Base-by-base conservation (phyloP, 805 yeast genomes). In the Saccharomycopsis synnaedendra region DNA sequence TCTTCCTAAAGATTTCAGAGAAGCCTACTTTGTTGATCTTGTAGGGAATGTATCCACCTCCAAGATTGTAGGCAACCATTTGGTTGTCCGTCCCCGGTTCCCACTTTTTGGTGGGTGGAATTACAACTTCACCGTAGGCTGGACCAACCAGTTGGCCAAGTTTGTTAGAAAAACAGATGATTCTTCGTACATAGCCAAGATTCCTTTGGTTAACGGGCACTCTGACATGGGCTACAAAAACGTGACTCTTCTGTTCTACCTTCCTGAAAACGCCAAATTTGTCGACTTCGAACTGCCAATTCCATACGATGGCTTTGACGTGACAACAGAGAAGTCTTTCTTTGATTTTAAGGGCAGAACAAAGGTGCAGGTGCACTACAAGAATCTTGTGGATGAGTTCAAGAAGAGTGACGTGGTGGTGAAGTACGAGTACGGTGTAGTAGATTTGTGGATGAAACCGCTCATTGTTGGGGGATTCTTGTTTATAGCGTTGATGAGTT, bases 51-150 rank as follows among this genome's bases (percentile, higher is more conserved):
- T 90, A 9, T 81, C 96, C 5, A 85, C 97, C 3, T 82, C 83
- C 44, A 68, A 69, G 52, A 52, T 66, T 30, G 59, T 65, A 3
- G 55, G 55, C 4, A 60, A 63, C 45, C 60, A 55, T 51, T 65
- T 86, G 43, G 67, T 80, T 35, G 63, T 93, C 54, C 76, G 74
- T 58, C 97, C 97, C 48, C 75, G 98, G 63, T 93, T 71, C 69
- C 98, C 98, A n/a, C 62, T 93, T 5, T 85, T 86, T 64, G 98
- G 98, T 43, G 94, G 89, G 40, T 93, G 98, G 98, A 74, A 80
- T 58, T 90, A 87, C 66, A 87, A 90, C 66, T 93, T 86, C 71
- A 93, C 97, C 28, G 64, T 90, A 56, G 97, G 97, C n/a, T 93
- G 96, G 96, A 76, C 81, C 44, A 75, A 78, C 54, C 66, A 70